Evolutionary conservation across 345 rosid species (phyloP).

Genomic region (Reutealis trisperma): DNA sequence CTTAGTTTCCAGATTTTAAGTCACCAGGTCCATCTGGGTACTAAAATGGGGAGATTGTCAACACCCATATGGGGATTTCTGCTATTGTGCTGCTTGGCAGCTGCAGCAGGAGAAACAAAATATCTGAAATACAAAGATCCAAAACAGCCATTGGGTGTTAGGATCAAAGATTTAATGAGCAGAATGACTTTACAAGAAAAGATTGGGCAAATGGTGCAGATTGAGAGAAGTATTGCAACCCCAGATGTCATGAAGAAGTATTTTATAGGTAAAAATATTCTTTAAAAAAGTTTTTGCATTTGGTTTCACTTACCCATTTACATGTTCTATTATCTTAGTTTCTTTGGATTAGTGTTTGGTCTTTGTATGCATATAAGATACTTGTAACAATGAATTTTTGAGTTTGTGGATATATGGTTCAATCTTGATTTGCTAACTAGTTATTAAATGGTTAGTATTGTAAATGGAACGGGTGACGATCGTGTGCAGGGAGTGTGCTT

Average conservation of each 20-base stretch:
- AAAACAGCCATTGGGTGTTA: constrained; percentile 27
- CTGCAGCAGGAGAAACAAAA: constrained; percentile 7
- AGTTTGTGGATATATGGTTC: background rate
- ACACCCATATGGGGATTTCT: constrained; percentile 19
- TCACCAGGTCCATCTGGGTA: constrained; percentile 5
- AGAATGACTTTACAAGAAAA: constrained; percentile 54
- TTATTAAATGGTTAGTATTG: background rate
- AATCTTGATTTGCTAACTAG: background rate
- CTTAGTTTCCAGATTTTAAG: background rate
- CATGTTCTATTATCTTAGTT: background rate
- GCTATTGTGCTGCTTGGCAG: constrained; percentile 21
- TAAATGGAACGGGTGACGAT: background rate
- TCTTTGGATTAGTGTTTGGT: background rate
- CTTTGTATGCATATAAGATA: background rate
- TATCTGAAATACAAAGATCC: constrained; percentile 28
- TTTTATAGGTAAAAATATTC: constrained; percentile 36
- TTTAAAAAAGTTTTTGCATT: background rate
- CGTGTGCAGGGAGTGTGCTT: constrained; percentile 24
- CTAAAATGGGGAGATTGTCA: constrained; percentile 20
- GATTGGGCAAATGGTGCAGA: constrained; percentile 59
- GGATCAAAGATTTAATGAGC: constrained; percentile 46
- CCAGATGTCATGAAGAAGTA: constrained; percentile 40
- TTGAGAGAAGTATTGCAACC: constrained; percentile 45
- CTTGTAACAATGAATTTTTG: background rate
- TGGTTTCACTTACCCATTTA: background rate